Evolutionary conservation across 805 yeast genomes (phyloP), one percentile per base, ranked within the genome.

Genomic region (Nakazawaea anatomiae): DNA sequence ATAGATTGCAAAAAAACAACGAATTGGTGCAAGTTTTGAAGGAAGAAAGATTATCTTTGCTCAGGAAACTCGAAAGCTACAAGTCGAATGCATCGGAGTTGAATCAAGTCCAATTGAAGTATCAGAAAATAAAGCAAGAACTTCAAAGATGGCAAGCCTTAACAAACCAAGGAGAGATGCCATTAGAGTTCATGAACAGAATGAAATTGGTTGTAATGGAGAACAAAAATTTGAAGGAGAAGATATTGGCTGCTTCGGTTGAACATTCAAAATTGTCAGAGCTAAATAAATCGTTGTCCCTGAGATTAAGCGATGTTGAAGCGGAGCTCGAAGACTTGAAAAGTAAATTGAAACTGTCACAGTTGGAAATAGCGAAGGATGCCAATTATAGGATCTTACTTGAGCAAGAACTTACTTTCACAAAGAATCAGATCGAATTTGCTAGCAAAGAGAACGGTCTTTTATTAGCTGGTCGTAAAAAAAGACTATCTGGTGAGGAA

Each of bases 311-410:
- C 1, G 61, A 58, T 9, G 51, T 72, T 6, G 51, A 63, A 4
- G 42, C 39, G 1, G 62, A 64, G 28, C 44, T 68, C 6, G 61
- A 62, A 39, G 67, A 64, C 11, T 55, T 74, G 36, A 61, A 67
- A 34, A 67, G 65, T 30, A 55, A 67, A 29, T 18, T 64, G 7
- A 59, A 60, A 2, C 12, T 31, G 7, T 27, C 31, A 18, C 32
- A 31, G 11, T 25, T 28, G 27, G 30, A 25, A 14, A 25, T 40
- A 10, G 11, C 27, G 40, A 35, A 43, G 4, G 14, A 10, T 14
- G 39, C 25, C 30, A 43, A 28, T 43, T 11, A 11, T 30, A 49
- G 27, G 29, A 18, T n/a, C 10, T 32, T 49, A 25, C 35, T 49
- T 3, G 41, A 44, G 27, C 52, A 49, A 34, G 52, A 49, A 36